Conservation (phyloP, 1,139 yeast genomes). For the Lodderomyces metapsilosis region DNA sequence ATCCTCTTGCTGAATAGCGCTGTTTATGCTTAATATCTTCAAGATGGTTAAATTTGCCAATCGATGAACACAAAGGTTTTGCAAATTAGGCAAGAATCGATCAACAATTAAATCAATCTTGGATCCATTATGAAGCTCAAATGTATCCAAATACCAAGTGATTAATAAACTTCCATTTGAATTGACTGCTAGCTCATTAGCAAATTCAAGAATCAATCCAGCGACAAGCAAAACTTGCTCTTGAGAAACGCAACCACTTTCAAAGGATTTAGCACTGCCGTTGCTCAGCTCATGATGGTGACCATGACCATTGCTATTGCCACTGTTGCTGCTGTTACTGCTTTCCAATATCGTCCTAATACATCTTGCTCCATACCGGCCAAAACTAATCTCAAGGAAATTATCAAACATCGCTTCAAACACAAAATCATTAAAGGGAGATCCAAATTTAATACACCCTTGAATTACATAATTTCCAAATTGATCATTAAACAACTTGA, state of each 20-base stretch:
- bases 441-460: slow-evolving; percentile 86
- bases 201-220: slow-evolving; percentile 72
- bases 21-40: slow-evolving; percentile 71
- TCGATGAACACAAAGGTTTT: slow-evolving; percentile 74
- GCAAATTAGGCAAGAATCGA: slow-evolving; percentile 61
- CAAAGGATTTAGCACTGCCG: no score
- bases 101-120: slow-evolving; percentile 40
- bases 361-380: slow-evolving; percentile 94
- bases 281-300: background rate
- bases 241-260: slow-evolving; percentile 30
- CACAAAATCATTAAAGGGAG: slow-evolving; percentile 86
- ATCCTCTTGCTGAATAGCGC: slow-evolving; percentile 39
- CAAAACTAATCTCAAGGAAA: slow-evolving; percentile 80
- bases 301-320: no score
- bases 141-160: slow-evolving; percentile 94
- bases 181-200: slow-evolving; percentile 78
- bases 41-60: slow-evolving; percentile 81
- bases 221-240: slow-evolving; percentile 79
- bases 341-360: slow-evolving; percentile 91
- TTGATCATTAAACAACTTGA: slow-evolving; percentile 87
- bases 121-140: slow-evolving; percentile 52
- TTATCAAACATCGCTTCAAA: slow-evolving; percentile 80
- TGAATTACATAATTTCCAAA: slow-evolving; percentile 96
- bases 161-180: slow-evolving; percentile 85
- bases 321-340: no score